Evolutionary conservation across 1,284 basidiomycete genomes (phyloP), one percentile per base, ranked within the genome.

Genomic region (Somion occarium): DNA sequence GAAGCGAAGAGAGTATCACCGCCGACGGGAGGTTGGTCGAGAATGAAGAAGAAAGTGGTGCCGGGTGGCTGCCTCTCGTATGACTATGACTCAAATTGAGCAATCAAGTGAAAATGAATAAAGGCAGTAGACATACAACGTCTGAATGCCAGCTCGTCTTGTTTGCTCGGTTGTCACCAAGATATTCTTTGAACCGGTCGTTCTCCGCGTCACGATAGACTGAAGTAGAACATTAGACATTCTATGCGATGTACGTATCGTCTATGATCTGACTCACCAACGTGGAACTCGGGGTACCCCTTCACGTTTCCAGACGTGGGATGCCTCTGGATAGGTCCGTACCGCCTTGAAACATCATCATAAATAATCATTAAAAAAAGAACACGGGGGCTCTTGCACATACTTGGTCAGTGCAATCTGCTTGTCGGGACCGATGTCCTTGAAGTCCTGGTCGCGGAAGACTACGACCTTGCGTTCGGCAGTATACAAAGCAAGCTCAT

Each of bases 61-160:
- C 79, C 75, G 0, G 82, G 80, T 2, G 83, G 76, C 60, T 85
- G 82, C 54, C 72, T 71, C 67, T 84, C 82, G 64, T 83, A 83
- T 0, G 73, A 73, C 71, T 71, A 47, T 3, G 18, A n/a, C 3
- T 23, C n/a, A 42, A n/a, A n/a, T n/a, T 18, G 18, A 9, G 13
- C 27, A 9, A 24, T 47, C 19, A 27, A 50, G 19, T 5, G 12
- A 30, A 18, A n/a, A n/a, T n/a, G n/a, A n/a, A n/a, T n/a, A n/a
- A n/a, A n/a, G 11, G 19, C 9, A 20, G 25, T 7, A 15, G 19
- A 64, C 73, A 58, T 53, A 73, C 73, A 24, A 72, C 62, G 50
- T 71, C 74, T 3, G 73, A 74, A 58, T 78, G 75, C 78, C 76
- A 79, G 39, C 63, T 62, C 0, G 61, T 62, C n/a, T 55, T 58